A percentile compares a stretch with the other conserved stretches of the same genome.
Evolutionary conservation across 1,284 basidiomycete species (phyloP).

Genomic region (Volvariella volvacea): DNA sequence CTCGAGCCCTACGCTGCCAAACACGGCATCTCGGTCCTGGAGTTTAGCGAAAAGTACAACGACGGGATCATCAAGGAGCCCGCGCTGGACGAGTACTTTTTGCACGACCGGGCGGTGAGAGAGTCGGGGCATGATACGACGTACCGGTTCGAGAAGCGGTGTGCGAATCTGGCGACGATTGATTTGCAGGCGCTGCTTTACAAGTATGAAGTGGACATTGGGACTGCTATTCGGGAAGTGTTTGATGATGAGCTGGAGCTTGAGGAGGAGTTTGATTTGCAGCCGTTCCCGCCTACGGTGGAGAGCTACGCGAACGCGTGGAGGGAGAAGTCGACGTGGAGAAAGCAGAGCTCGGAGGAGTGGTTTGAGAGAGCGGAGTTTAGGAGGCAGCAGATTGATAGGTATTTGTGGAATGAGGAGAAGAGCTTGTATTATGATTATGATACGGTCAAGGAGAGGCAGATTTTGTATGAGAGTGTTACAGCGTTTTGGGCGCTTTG

Average conservation of each 20-base stretch:
- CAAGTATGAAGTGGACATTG: constrained; percentile 96
- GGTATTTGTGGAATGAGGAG: constrained; percentile 96
- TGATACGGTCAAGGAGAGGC: constrained; percentile 85
- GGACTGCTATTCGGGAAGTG: constrained; percentile 88
- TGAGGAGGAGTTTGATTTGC: constrained; percentile 86
- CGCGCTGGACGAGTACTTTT: constrained; percentile 92
- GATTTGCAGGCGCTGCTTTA: constrained; percentile 87
- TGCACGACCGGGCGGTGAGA: constrained; percentile 92
- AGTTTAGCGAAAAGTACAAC: constrained; percentile 97
- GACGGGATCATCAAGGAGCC: constrained; percentile 81
- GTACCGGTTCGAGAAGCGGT: constrained; percentile 94
- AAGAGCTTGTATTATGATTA: constrained; percentile 96
- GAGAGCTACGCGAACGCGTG: constrained; percentile 62
- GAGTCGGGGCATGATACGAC: constrained; percentile 97
- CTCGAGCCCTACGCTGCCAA: constrained; percentile 92
- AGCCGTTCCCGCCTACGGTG: constrained; percentile 86
- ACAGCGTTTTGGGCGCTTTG: constrained; percentile 96
- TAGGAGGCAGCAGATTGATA: constrained; percentile 82
- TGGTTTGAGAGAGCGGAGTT: constrained; percentile 88
- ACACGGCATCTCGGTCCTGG: constrained; percentile 91
- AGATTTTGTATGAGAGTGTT: constrained; percentile 92
- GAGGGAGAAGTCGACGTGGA: constrained; percentile 58
- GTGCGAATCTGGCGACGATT: constrained; percentile 94
- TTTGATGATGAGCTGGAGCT: constrained; percentile 89
- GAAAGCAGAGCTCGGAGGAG: constrained; percentile 70